These are phyloP conservation scores for Hypocreales sp. DNA, from an alignment of 2,329 filamentous ascomycete genomes.

Conservation along the genomic window DNA sequence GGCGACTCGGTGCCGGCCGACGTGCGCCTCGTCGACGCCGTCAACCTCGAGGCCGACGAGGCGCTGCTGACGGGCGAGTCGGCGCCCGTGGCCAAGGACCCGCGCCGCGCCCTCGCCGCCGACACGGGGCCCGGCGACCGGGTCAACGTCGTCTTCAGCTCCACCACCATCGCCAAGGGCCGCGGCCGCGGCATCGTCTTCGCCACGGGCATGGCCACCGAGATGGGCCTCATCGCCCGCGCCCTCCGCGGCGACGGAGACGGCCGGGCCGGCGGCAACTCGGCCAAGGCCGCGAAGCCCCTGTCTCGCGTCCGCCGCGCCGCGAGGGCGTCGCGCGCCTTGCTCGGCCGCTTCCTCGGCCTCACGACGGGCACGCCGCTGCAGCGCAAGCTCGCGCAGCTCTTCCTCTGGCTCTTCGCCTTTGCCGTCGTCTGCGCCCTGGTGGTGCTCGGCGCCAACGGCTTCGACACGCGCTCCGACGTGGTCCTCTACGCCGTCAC, in stretches of 20 bases:
- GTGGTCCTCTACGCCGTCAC: constrained; percentile 29
- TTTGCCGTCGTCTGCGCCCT: constrained; percentile 33
- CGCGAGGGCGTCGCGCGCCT: constrained; percentile 24
- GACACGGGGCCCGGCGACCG: constrained; percentile 37
- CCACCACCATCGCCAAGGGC: constrained; percentile 45
- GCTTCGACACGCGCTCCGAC: constrained; percentile 20
- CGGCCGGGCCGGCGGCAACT: not conserved
- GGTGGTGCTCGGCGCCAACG: constrained; percentile 27
- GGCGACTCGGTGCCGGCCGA: constrained; percentile 48
- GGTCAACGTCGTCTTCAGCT: constrained; percentile 47
- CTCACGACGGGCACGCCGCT: constrained; percentile 47
- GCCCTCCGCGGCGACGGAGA: constrained; percentile 19
- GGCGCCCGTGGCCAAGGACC: constrained; percentile 41
- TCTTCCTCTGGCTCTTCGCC: constrained; percentile 51
- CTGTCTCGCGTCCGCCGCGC: constrained; percentile 20
- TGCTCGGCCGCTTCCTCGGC: constrained; percentile 30
- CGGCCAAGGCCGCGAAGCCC: not conserved
- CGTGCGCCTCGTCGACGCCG: constrained; percentile 36
- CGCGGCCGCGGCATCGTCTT: constrained; percentile 44
- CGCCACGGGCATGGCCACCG: constrained; percentile 44
- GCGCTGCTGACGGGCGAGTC: constrained; percentile 50
- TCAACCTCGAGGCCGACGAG: constrained; percentile 56
- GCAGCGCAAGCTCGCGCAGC: constrained; percentile 52
- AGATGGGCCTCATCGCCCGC: constrained; percentile 45
- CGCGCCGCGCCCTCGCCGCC: constrained; percentile 22